phyloP scores from a whole-genome alignment of 2,329 filamentous ascomycete genomes.

The Ceratocystiopsis sp. region DNA sequence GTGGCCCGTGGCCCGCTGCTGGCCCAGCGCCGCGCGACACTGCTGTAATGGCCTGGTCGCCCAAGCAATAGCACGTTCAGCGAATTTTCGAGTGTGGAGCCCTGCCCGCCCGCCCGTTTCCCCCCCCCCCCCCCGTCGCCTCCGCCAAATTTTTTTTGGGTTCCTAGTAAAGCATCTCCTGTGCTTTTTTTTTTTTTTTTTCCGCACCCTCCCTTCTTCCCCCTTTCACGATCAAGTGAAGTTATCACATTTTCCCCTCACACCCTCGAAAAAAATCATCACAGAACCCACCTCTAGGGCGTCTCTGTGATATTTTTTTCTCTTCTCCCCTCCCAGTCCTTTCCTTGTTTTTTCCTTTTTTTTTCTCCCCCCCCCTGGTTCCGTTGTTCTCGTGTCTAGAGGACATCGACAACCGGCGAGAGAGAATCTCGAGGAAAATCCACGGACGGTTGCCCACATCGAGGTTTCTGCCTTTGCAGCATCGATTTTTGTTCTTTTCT shows the following conservation, averaged over 20 bases:
- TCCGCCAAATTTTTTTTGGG: constrained; percentile 4
- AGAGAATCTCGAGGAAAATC: not conserved
- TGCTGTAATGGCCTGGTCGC: not conserved
- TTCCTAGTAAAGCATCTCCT: too few relatives aligned
- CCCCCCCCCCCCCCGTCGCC: constrained; percentile 2
- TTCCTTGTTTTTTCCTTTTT: not conserved
- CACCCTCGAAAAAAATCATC: constrained; percentile 5
- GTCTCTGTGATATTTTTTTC: constrained; percentile 8
- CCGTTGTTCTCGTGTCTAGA: not conserved
- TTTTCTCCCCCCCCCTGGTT: not conserved
- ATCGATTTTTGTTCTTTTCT: constrained; percentile 1
- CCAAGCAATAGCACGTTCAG: not conserved
- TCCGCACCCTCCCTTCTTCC: not conserved
- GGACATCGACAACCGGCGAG: too few relatives aligned
- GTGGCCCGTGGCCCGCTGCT: too few relatives aligned
- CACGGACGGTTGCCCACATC: too few relatives aligned
- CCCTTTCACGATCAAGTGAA: constrained; percentile 7
- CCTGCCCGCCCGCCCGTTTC: too few relatives aligned
- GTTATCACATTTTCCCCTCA: constrained; percentile 3
- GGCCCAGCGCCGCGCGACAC: constrained; percentile 1
- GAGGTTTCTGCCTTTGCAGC: not conserved
- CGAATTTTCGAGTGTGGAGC: constrained; percentile 3
- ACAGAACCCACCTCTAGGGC: constrained; percentile 5
- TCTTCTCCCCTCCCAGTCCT: not conserved
- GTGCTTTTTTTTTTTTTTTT: not conserved